Base-by-base conservation (phyloP, 306 rosid genomes). In the Phaseolus lunatus region DNA sequence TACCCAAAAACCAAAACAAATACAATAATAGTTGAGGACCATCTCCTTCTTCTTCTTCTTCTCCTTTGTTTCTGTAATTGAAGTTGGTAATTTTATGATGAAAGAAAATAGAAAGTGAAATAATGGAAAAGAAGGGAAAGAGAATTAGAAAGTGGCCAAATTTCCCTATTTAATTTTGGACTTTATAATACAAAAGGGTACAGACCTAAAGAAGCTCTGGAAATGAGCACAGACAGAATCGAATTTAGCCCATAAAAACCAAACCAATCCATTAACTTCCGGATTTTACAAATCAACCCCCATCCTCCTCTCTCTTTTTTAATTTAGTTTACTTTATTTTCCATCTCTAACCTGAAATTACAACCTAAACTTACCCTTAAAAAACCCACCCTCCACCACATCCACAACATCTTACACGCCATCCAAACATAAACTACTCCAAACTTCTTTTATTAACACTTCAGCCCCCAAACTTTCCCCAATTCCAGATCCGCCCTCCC, bases 401-500 rank as follows among this genome's bases (percentile, higher is more conserved):
- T 12, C 47, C 53, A 14, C 24, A 22, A 49, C 15, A 79, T 2
- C 24, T 48, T 76, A 67, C 68, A 49, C 35, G 4, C 5, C 48
- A 43, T 43, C 15, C 0, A 15, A 12, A 48, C 9, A 14, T 35
- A 75, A 22, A 11, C 84, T 66, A 53, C 49, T 39, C 76, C 72
- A 56, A 47, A 13, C 35, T 72, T 76, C 62, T 64, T 44, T 64
- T 59, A 72, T 72, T 72, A 50, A 73, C 78, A 67, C 53, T 76
- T 84, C 79, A 24, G 59, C 82, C 90, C 88, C 89, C 47, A 37
- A 54, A n/a, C 9, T 33, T 23, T 8, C 24, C 80, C 74, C 67
- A 57, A 57, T 85, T 81, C 56, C 86, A 49, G 85, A 80, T 81
- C 89, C 1, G 29, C 84, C 93, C 73, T 85, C 33, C 94, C 93